A percentile compares a stretch with the other conserved stretches of the same genome.
Evolutionary conservation across 768 basidiomycete genomes (phyloP).

Genomic region (Hirschioporus abietinus): DNA sequence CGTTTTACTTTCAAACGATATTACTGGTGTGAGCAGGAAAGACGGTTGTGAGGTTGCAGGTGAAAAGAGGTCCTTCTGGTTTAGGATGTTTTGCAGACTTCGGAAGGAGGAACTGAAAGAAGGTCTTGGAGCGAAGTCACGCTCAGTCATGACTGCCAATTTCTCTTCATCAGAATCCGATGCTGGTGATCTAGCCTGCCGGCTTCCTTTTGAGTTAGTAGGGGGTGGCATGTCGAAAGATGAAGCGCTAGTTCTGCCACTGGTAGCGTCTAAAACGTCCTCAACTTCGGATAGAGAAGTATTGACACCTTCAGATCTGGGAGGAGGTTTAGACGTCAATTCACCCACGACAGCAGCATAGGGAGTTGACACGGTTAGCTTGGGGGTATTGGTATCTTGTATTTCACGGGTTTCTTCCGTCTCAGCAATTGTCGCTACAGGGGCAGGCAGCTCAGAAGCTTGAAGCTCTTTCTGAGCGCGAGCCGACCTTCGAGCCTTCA

Average conservation of each 20-base stretch:
- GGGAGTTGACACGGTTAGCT: not conserved
- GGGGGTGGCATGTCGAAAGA: not conserved
- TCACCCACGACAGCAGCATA: not conserved
- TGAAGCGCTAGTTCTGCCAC: not conserved
- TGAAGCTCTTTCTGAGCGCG: not conserved
- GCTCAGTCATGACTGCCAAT: not conserved
- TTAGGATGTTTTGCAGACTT: slow-evolving; percentile 49
- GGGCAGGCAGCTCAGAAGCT: not conserved
- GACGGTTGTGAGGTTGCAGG: slow-evolving; percentile 25
- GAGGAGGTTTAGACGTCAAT: not conserved
- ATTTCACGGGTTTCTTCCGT: not conserved
- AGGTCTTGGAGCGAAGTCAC: not conserved
- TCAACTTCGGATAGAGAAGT: not conserved
- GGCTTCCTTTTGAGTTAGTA: not conserved
- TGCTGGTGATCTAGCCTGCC: not conserved
- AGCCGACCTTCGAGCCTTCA: not conserved
- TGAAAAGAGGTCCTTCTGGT: slow-evolving; percentile 25
- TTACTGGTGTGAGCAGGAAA: slow-evolving; percentile 26
- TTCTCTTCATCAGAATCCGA: slow-evolving; percentile 1
- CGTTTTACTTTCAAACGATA: slow-evolving; percentile 22
- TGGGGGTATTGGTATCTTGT: not conserved
- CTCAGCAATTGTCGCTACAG: no score
- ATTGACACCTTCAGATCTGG: not conserved
- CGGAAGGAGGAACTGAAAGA: slow-evolving; percentile 28
- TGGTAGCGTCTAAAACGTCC: not conserved